Evolutionary conservation across 345 rosid species (phyloP).

Genomic region (Arabis alpina): DNA sequence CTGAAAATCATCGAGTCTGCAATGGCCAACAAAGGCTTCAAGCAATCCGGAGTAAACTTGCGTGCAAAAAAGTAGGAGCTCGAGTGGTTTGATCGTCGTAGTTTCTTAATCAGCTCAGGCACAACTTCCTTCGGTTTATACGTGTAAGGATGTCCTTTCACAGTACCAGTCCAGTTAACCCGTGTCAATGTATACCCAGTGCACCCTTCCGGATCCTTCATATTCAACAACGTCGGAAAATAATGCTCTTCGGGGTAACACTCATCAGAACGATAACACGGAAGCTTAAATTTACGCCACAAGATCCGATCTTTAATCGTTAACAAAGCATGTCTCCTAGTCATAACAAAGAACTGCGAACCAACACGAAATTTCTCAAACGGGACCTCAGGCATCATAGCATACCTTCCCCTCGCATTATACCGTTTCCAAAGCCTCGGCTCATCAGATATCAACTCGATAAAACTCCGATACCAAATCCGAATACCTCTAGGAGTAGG

Average conservation of each 20-base stretch:
- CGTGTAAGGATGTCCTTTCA: slow-evolving; percentile 81
- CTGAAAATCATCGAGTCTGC: slow-evolving; percentile 78
- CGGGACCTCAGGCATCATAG: slow-evolving; percentile 82
- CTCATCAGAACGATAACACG: slow-evolving; percentile 72
- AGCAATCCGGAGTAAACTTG: slow-evolving; percentile 89
- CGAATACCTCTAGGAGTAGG: slow-evolving; percentile 55
- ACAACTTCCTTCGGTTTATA: slow-evolving; percentile 64
- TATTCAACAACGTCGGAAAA: slow-evolving; percentile 83
- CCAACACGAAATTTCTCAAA: slow-evolving; percentile 75
- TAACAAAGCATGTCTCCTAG: slow-evolving; percentile 71
- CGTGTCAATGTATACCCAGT: slow-evolving; percentile 73
- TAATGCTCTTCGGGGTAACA: slow-evolving; percentile 99
- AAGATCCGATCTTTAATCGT: slow-evolving; percentile 70
- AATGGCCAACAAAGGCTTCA: slow-evolving; percentile 73
- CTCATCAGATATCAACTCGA: slow-evolving; percentile 70
- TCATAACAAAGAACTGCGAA: slow-evolving; percentile 90
- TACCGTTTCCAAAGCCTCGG: slow-evolving; percentile 85
- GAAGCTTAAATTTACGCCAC: slow-evolving; percentile 81
- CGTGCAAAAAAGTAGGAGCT: slow-evolving; percentile 83
- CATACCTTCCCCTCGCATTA: slow-evolving; percentile 69
- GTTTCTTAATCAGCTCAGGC: slow-evolving; percentile 54
- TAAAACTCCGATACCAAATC: slow-evolving; percentile 65
- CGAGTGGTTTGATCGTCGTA: slow-evolving; percentile 72
- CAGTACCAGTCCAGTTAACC: slow-evolving; percentile 96
- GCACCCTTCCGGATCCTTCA: slow-evolving; percentile 74